These are phyloP conservation scores for Priceomyces castillae DNA, from an alignment of 805 yeast species.

Conservation along the genomic window DNA sequence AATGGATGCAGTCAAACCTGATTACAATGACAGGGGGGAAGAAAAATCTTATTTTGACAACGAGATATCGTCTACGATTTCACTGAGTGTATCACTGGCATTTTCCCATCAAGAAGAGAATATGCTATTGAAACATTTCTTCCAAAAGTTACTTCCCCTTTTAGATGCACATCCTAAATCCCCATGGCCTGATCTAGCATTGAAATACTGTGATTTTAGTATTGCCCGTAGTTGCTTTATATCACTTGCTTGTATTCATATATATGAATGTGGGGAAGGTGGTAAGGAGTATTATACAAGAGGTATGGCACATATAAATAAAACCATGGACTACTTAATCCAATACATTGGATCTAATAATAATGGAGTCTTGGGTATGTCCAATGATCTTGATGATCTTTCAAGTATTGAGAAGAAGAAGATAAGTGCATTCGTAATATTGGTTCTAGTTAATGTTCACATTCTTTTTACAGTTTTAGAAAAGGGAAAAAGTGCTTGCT, in stretches of 20 bases:
- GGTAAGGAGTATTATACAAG: constrained; percentile 49
- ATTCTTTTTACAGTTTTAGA: constrained; percentile 52
- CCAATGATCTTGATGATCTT: constrained; percentile 6
- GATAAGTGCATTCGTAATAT: constrained; percentile 38
- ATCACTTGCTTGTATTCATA: constrained; percentile 54
- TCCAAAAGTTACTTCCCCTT: constrained; percentile 50
- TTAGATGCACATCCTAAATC: constrained; percentile 59
- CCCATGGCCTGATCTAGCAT: constrained; percentile 60
- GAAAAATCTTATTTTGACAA: constrained; percentile 2
- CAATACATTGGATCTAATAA: constrained; percentile 30
- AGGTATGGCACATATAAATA: constrained; percentile 54
- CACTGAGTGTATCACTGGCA: constrained; percentile 7
- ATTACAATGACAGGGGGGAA: neutral
- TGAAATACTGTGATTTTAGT: constrained; percentile 55
- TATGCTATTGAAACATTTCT: constrained; percentile 54
- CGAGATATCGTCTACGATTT: constrained; percentile 1
- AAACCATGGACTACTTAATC: constrained; percentile 54
- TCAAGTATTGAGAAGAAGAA: constrained; percentile 16
- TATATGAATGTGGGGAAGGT: constrained; percentile 51
- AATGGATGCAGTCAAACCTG: too few relatives aligned
- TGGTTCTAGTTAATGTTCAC: constrained; percentile 53
- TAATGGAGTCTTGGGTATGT: neutral
- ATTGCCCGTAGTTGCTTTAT: constrained; percentile 58
- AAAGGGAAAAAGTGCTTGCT: constrained; percentile 51
- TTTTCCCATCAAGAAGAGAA: constrained; percentile 48